phyloP scores from a whole-genome alignment of 345 rosid species.

The Lepidium didymum region DNA sequence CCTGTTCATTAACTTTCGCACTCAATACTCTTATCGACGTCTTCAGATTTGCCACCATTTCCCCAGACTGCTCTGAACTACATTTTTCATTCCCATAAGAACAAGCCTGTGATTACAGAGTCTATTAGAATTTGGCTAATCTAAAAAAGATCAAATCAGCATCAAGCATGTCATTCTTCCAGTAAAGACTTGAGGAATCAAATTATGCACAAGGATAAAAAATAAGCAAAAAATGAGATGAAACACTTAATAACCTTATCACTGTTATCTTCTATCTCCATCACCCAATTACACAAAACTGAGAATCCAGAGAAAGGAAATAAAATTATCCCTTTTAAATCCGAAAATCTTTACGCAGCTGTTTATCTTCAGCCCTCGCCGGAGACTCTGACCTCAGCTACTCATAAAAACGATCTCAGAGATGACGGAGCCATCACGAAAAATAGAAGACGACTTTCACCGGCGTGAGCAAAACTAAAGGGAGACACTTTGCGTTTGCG shows the following conservation, averaged over 20 bases:
- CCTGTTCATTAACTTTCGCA: constrained; percentile 33
- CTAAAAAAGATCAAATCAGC: not conserved
- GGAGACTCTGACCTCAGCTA: not conserved
- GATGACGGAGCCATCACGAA: constrained; percentile 4
- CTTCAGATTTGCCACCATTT: constrained; percentile 23
- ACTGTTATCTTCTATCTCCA: constrained; percentile 13
- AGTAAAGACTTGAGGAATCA: not conserved
- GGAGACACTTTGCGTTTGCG: not conserved
- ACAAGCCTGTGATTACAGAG: constrained; percentile 8
- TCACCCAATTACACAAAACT: not conserved
- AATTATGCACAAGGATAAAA: not conserved
- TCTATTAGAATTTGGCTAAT: not conserved
- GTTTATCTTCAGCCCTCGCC: not conserved
- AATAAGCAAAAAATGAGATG: not conserved
- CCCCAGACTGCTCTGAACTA: constrained; percentile 12
- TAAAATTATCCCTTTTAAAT: not conserved
- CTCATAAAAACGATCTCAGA: not conserved
- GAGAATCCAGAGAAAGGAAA: not conserved
- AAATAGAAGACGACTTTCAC: not conserved
- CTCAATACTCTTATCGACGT: constrained; percentile 32
- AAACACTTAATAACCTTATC: constrained; percentile 18
- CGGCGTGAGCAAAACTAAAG: not conserved
- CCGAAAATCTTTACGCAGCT: not conserved
- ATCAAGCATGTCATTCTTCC: not conserved
- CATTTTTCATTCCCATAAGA: not conserved